These are phyloP conservation scores for Monosporascus ibericus DNA, from an alignment of 2,329 filamentous ascomycete species.

Conservation along the genomic window DNA sequence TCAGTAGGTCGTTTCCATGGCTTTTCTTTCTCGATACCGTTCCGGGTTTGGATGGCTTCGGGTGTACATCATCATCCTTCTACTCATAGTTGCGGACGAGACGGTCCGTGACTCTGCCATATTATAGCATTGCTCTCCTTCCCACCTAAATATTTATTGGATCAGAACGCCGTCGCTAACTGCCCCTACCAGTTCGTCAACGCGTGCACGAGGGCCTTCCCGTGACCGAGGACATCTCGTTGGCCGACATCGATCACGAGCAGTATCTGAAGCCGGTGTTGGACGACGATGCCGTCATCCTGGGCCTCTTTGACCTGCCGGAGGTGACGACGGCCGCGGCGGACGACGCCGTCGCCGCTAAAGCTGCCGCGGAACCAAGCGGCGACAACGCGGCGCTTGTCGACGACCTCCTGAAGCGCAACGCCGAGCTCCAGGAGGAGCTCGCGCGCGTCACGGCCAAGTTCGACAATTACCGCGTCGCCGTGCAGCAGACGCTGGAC, in stretches of 20 bases:
- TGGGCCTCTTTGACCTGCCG: conserved; percentile 75
- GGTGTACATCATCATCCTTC: not conserved
- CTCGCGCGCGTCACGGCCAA: conserved; percentile 53
- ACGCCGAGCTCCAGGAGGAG: conserved; percentile 54
- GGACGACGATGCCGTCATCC: conserved; percentile 83
- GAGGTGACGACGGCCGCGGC: conserved; percentile 30
- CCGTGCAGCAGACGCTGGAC: conserved; percentile 61
- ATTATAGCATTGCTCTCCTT: too few relatives aligned
- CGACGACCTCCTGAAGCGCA: conserved; percentile 40
- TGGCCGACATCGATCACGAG: conserved; percentile 66
- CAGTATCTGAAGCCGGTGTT: conserved; percentile 76
- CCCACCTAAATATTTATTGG: not conserved
- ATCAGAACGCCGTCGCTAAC: conserved; percentile 8
- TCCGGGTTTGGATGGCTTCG: not conserved
- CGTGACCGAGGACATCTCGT: conserved; percentile 53
- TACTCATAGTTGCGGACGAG: too few relatives aligned
- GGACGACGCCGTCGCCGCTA: conserved; percentile 10
- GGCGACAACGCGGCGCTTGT: conserved; percentile 24
- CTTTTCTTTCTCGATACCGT: not conserved
- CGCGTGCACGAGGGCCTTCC: conserved; percentile 36
- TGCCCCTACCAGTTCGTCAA: conserved; percentile 36
- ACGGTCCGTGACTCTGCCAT: too few relatives aligned
- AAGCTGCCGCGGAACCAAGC: conserved; percentile 11
- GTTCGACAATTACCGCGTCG: conserved; percentile 58
- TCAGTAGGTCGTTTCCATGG: conserved; percentile 30